Evolutionary conservation across 805 yeast genomes (phyloP).

Genomic region (Kurtzmaniella fragi): DNA sequence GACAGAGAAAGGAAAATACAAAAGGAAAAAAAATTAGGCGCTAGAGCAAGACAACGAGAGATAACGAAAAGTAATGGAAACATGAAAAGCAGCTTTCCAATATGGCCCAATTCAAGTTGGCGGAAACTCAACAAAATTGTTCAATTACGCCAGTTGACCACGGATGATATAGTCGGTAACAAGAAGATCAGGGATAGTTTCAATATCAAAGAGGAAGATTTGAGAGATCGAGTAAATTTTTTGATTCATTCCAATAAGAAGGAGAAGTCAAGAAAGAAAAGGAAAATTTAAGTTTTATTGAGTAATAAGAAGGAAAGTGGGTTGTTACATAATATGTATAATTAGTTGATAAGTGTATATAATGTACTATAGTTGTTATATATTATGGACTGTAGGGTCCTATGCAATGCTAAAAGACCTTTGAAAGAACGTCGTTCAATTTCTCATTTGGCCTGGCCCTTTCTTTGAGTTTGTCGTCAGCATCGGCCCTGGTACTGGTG

Average conservation of each 20-base stretch:
- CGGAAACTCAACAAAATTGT: slow-evolving; percentile 23
- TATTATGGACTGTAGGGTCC: neutral
- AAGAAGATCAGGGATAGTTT: slow-evolving; percentile 18
- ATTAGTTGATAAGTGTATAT: slow-evolving; percentile 2
- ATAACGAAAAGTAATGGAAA: too few species aligned
- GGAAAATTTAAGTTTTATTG: neutral
- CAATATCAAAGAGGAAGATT: slow-evolving; percentile 22
- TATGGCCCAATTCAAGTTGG: slow-evolving; percentile 34
- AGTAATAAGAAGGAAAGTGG: neutral
- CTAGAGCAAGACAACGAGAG: too few species aligned
- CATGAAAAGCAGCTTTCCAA: neutral
- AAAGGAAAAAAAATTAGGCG: neutral
- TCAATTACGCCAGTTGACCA: slow-evolving; percentile 18
- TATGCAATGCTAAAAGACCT: slow-evolving; percentile 37
- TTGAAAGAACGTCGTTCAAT: slow-evolving; percentile 46
- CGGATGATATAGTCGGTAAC: slow-evolving; percentile 25
- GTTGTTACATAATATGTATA: slow-evolving; percentile 1
- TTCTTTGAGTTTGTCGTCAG: slow-evolving; percentile 42
- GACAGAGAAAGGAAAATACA: slow-evolving; percentile 1
- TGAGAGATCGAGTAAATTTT: slow-evolving; percentile 26
- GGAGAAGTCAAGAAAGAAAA: neutral
- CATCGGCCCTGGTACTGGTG: slow-evolving; percentile 62
- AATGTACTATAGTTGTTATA: too few species aligned
- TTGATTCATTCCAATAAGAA: slow-evolving; percentile 8
- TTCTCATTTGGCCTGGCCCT: slow-evolving; percentile 35